phyloP scores from a whole-genome alignment of 495 filamentous ascomycete species.

The Mytilinidion resinicola region DNA sequence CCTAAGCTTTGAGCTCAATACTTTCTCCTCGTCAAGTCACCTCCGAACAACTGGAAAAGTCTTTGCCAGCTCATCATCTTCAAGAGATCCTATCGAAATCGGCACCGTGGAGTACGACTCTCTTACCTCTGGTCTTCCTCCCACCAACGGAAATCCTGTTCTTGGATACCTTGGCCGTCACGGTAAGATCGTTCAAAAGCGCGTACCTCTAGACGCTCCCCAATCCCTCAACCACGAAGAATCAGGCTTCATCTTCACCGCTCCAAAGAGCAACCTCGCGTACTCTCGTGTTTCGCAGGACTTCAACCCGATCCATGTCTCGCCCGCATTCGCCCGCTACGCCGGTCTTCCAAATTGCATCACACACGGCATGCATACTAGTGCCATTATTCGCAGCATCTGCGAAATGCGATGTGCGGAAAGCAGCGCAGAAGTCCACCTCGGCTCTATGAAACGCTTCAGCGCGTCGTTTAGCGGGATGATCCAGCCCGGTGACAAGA shows the following conservation, averaged over 20 bases:
- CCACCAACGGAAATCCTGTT: slow-evolving; percentile 30
- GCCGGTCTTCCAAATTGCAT: slow-evolving; percentile 34
- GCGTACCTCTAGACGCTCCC: slow-evolving; percentile 16
- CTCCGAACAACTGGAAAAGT: slow-evolving; percentile 3
- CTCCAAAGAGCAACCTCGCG: slow-evolving; percentile 16
- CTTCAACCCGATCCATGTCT: slow-evolving; percentile 40
- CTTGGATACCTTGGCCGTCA: slow-evolving; percentile 34
- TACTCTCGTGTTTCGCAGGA: slow-evolving; percentile 35
- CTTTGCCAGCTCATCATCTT: slow-evolving; percentile 9
- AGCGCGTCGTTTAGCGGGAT: slow-evolving; percentile 33
- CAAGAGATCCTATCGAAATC: slow-evolving; percentile 11
- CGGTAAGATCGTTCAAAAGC: slow-evolving; percentile 8
- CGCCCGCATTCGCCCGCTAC: slow-evolving; percentile 29
- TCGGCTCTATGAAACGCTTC: slow-evolving; percentile 28
- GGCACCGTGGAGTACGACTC: slow-evolving; percentile 9
- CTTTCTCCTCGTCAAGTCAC: slow-evolving; percentile 4
- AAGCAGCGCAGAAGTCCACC: background rate
- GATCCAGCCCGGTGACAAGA: slow-evolving; percentile 36
- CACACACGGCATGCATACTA: slow-evolving; percentile 39
- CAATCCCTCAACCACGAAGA: background rate
- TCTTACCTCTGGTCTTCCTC: background rate
- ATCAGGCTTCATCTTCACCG: slow-evolving; percentile 24
- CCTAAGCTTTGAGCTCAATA: slow-evolving; percentile 22
- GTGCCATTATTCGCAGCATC: slow-evolving; percentile 17
- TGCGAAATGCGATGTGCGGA: slow-evolving; percentile 11